These are phyloP conservation scores for Chaetomiaceae sp. DNA, from an alignment of 2,329 filamentous ascomycete genomes.

Conservation along the genomic window DNA sequence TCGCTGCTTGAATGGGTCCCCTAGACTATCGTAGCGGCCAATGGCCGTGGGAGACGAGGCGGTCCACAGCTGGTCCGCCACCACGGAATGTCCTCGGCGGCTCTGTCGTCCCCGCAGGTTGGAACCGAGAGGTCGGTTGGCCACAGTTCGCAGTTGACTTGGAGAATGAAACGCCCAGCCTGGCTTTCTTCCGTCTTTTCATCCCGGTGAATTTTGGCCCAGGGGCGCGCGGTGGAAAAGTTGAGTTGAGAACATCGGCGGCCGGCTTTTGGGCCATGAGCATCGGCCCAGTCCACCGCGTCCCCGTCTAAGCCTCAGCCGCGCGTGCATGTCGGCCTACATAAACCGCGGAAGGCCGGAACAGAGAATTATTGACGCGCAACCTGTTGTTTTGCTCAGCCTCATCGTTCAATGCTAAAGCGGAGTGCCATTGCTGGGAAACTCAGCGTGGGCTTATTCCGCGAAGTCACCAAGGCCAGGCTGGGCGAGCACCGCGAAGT, in stretches of 20 bases:
- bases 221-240: too few species aligned
- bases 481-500: neutral
- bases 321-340: neutral
- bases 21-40: neutral
- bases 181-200: neutral
- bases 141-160: neutral
- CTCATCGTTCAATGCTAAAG: neutral
- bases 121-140: neutral
- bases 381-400: conserved; percentile 9
- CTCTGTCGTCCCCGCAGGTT: neutral
- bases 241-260: too few species aligned
- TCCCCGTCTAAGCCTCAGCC: neutral
- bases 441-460: neutral
- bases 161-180: neutral
- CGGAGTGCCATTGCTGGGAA: neutral
- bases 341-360: neutral
- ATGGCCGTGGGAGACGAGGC: neutral
- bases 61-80: neutral
- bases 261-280: neutral
- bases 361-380: neutral
- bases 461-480: neutral
- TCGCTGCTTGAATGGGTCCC: neutral
- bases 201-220: too few species aligned
- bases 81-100: neutral
- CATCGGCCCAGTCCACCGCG: too few species aligned